Conservation (phyloP, 371 early-diverging fungal genomes). For the Syncephalastrum racemosum region DNA sequence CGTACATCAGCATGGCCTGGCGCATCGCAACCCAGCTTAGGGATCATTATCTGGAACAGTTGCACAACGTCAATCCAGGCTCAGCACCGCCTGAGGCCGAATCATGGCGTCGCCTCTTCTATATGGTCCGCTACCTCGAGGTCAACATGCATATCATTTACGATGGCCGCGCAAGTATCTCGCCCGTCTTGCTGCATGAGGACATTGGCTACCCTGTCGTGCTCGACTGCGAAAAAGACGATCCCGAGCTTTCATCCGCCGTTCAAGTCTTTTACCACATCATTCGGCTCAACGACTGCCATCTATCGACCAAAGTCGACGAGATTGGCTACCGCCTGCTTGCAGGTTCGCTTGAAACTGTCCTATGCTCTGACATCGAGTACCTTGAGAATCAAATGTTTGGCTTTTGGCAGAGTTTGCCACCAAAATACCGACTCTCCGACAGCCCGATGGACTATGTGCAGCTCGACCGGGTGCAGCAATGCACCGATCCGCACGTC, state of each 20-base stretch:
- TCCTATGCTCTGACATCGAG: slow-evolving; percentile 24
- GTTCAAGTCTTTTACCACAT: slow-evolving; percentile 22
- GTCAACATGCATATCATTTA: slow-evolving; percentile 26
- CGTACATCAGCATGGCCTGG: slow-evolving; percentile 37
- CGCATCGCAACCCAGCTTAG: slow-evolving; percentile 32
- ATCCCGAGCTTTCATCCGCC: slow-evolving; percentile 5
- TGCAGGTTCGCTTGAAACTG: slow-evolving; percentile 20
- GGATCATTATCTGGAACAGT: slow-evolving; percentile 18
- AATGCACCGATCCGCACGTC: slow-evolving; percentile 23
- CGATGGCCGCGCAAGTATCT: slow-evolving; percentile 25
- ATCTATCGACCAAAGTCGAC: slow-evolving; percentile 20
- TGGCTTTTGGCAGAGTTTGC: slow-evolving; percentile 35
- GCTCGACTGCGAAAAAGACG: slow-evolving; percentile 20
- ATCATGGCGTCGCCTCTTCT: slow-evolving; percentile 41
- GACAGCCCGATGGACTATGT: slow-evolving; percentile 36
- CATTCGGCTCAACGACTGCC: slow-evolving; percentile 29
- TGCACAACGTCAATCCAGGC: slow-evolving; percentile 4
- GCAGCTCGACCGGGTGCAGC: slow-evolving; percentile 30
- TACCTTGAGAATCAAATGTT: slow-evolving; percentile 30
- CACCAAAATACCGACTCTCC: slow-evolving; percentile 24
- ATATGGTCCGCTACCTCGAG: slow-evolving; percentile 31
- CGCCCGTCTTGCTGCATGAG: slow-evolving; percentile 25
- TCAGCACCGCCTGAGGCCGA: slow-evolving; percentile 29
- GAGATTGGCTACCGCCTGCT: slow-evolving; percentile 27
- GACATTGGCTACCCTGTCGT: slow-evolving; percentile 36